A percentile compares a stretch with the other conserved stretches of the same genome.
phyloP scores from a whole-genome alignment of 2,329 filamentous ascomycete species.

The Volutella citrinella region DNA sequence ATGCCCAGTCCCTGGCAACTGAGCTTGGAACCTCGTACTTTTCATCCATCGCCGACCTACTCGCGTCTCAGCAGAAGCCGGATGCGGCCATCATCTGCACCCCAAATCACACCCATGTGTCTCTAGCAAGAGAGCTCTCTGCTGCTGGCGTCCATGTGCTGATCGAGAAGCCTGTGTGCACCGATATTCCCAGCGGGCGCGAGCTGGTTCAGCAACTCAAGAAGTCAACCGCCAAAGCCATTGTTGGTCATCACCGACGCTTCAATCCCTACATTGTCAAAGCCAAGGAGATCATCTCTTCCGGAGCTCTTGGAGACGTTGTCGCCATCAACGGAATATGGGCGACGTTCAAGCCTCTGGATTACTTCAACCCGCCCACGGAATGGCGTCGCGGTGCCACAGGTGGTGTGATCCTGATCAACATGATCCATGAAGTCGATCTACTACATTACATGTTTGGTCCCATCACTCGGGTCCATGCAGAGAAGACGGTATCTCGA shows the following conservation, averaged over 20 bases:
- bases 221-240: constrained; percentile 35
- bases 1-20: constrained; percentile 16
- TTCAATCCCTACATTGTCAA: constrained; percentile 56
- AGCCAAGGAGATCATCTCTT: constrained; percentile 42
- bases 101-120: constrained; percentile 56
- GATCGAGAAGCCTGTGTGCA: constrained; percentile 56
- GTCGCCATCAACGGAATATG: constrained; percentile 55
- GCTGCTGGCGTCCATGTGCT: constrained; percentile 48
- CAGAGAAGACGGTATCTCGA: constrained; percentile 42
- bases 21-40: constrained; percentile 21
- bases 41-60: constrained; percentile 38
- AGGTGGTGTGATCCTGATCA: constrained; percentile 53
- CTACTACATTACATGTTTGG: constrained; percentile 55
- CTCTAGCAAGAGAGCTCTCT: constrained; percentile 47
- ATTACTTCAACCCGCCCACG: constrained; percentile 47
- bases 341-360: constrained; percentile 47
- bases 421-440: constrained; percentile 60
- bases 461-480: constrained; percentile 48
- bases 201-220: constrained; percentile 27
- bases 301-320: constrained; percentile 40
- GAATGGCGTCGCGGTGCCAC: constrained; percentile 44
- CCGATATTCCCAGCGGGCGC: constrained; percentile 34
- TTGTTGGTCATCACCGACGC: constrained; percentile 57
- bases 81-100: constrained; percentile 58
- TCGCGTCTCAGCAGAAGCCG: constrained; percentile 38